Percentiles rank a stretch among this genome's conserved stretches.
phyloP scores from a whole-genome alignment of 179 eudicot species.

The Pouteria campechiana region DNA sequence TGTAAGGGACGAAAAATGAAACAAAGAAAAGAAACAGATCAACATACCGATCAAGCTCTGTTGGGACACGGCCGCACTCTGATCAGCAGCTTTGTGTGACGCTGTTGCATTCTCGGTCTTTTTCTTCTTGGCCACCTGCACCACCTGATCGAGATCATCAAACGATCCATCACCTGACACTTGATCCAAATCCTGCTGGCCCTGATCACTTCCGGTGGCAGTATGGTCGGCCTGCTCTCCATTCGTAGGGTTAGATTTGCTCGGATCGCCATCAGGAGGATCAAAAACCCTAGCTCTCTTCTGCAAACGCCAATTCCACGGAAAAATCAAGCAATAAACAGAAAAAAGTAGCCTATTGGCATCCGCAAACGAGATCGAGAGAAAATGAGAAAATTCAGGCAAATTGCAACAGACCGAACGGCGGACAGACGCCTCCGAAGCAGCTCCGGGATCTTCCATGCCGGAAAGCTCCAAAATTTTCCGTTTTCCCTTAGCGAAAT shows the following conservation, averaged over 20 bases:
- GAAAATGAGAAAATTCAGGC: neutral
- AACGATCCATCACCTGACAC: slow-evolving; percentile 39
- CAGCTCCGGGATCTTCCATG: slow-evolving; percentile 38
- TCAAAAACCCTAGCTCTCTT: slow-evolving; percentile 36
- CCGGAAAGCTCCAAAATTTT: too few species aligned
- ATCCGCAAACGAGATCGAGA: neutral
- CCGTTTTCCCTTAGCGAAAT: too few species aligned
- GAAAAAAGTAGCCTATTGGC: neutral
- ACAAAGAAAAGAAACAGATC: neutral
- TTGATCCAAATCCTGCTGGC: slow-evolving; percentile 22
- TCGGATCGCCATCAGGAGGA: neutral
- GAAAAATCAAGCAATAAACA: neutral
- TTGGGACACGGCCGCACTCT: too few species aligned
- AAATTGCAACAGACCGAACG: slow-evolving; percentile 32
- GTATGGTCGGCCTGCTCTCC: neutral
- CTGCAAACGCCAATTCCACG: slow-evolving; percentile 27
- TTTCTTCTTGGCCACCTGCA: slow-evolving; percentile 43
- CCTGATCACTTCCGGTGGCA: slow-evolving; percentile 9
- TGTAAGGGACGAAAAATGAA: neutral
- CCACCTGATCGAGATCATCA: slow-evolving; percentile 64
- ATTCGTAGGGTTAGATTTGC: slow-evolving; percentile 8
- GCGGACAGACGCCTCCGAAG: slow-evolving; percentile 40
- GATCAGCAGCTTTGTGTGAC: slow-evolving; percentile 4
- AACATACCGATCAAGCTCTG: slow-evolving; percentile 50
- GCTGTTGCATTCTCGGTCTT: slow-evolving; percentile 28